Conservation (phyloP, 139 green algal genomes). For the Chlorella sp. region DNA sequence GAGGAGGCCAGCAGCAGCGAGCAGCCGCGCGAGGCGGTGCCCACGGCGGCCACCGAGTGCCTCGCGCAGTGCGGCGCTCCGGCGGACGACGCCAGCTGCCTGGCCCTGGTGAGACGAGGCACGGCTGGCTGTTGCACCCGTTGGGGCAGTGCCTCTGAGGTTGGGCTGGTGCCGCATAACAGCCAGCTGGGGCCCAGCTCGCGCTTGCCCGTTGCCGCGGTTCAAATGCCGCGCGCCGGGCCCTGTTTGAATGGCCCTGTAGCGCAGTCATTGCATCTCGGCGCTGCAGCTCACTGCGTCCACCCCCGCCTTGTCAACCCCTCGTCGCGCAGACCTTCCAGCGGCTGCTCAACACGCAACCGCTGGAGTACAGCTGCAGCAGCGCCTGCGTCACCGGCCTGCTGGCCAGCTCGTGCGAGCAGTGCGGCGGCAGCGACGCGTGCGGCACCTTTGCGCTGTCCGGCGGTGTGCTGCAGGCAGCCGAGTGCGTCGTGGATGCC, state of each 20-base stretch:
- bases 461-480: neutral
- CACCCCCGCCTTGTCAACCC: neutral
- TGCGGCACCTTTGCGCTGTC: constrained; percentile 5
- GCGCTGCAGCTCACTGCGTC: neutral
- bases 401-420: constrained; percentile 14
- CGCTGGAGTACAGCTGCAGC: constrained; percentile 28
- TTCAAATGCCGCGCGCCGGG: neutral
- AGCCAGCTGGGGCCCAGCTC: too few species aligned
- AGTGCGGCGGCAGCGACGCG: constrained; percentile 12
- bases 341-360: constrained; percentile 20
- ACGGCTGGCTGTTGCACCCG: neutral
- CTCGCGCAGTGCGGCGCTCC: constrained; percentile 13
- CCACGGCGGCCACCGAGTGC: constrained; percentile 2
- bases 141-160: too few species aligned
- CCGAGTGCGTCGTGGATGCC: constrained; percentile 20
- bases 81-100: constrained; percentile 11
- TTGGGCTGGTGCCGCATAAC: too few species aligned
- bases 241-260: too few species aligned
- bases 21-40: neutral
- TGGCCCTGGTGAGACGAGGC: constrained; percentile 1
- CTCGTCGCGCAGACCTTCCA: neutral
- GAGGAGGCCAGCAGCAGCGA: neutral
- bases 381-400: constrained; percentile 21
- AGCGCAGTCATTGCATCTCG: neutral
- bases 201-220: too few species aligned